These are phyloP conservation scores for Cryphonectria japonica DNA, from an alignment of 2,329 filamentous ascomycete species.

Conservation along the genomic window DNA sequence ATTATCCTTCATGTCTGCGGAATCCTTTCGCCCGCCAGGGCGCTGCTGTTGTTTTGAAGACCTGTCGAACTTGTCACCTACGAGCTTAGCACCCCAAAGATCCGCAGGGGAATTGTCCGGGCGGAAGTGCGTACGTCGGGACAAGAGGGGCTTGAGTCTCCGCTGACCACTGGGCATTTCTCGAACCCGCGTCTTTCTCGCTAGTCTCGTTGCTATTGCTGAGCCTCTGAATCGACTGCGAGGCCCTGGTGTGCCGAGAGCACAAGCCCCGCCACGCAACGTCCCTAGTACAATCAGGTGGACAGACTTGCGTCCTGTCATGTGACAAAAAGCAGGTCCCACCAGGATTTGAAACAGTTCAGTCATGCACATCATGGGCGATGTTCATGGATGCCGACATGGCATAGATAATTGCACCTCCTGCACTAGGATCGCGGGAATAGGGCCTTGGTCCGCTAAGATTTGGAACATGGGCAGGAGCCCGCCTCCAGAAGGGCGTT, in stretches of 20 bases:
- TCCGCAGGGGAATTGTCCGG: background rate
- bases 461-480: background rate
- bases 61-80: background rate
- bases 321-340: slow-evolving; percentile 10
- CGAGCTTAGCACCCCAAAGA: background rate
- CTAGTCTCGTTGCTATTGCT: background rate
- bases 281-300: background rate
- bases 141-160: background rate
- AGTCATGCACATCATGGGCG: slow-evolving; percentile 7
- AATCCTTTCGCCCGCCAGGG: background rate
- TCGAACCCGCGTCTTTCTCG: slow-evolving; percentile 1
- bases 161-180: slow-evolving; percentile 3
- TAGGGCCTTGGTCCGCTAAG: slow-evolving; percentile 5
- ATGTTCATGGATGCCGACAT: slow-evolving; percentile 4
- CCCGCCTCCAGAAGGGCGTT: background rate
- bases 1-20: background rate
- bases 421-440: slow-evolving; percentile 16
- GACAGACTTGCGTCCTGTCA: slow-evolving; percentile 7
- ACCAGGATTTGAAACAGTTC: background rate
- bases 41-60: background rate
- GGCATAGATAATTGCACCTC: slow-evolving; percentile 7
- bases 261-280: background rate
- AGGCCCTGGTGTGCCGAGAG: background rate
- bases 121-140: slow-evolving; percentile 9
- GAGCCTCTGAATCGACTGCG: background rate